These are phyloP conservation scores for Emergomyces orientalis DNA, from an alignment of 2,329 filamentous ascomycete species.

Conservation along the genomic window DNA sequence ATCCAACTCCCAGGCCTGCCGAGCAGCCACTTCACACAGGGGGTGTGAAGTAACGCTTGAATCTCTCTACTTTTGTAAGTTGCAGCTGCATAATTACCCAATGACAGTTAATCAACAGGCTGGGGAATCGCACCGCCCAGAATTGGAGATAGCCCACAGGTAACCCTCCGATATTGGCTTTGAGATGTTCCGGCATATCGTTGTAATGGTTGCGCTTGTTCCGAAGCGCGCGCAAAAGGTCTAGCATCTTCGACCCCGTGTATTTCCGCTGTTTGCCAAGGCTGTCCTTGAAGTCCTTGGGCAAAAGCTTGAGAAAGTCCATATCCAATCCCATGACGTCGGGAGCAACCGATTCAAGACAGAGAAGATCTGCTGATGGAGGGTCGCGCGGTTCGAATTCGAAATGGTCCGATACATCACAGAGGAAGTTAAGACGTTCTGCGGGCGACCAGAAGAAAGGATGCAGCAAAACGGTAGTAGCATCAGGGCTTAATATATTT, in stretches of 20 bases:
- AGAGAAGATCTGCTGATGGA: slow-evolving; percentile 56
- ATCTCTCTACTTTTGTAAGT: slow-evolving; percentile 41
- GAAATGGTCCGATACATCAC: slow-evolving; percentile 92
- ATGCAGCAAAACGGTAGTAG: slow-evolving; percentile 74
- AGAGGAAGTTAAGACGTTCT: slow-evolving; percentile 84
- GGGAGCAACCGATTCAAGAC: slow-evolving; percentile 44
- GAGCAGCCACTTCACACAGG: slow-evolving; percentile 20
- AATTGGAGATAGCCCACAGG: slow-evolving; percentile 76
- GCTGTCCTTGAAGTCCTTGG: slow-evolving; percentile 75
- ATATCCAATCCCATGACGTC: slow-evolving; percentile 45
- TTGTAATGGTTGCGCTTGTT: slow-evolving; percentile 99
- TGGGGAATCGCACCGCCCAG: slow-evolving; percentile 72
- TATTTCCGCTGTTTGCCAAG: slow-evolving; percentile 94
- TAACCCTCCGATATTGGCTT: slow-evolving; percentile 60
- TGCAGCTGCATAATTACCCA: slow-evolving; percentile 59
- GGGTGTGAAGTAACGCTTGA: slow-evolving; percentile 35
- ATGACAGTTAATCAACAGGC: slow-evolving; percentile 69
- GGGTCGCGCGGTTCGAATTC: slow-evolving; percentile 85
- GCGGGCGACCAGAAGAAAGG: slow-evolving; percentile 95
- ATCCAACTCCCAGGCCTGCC: background rate
- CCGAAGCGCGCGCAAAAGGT: slow-evolving; percentile 75
- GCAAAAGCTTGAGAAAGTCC: slow-evolving; percentile 70
- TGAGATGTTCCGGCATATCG: slow-evolving; percentile 78
- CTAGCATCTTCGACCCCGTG: slow-evolving; percentile 70
- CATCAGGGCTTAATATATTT: slow-evolving; percentile 49